These are phyloP conservation scores for Circinella umbellata DNA, from an alignment of 371 early-diverging fungal species.

Conservation along the genomic window DNA sequence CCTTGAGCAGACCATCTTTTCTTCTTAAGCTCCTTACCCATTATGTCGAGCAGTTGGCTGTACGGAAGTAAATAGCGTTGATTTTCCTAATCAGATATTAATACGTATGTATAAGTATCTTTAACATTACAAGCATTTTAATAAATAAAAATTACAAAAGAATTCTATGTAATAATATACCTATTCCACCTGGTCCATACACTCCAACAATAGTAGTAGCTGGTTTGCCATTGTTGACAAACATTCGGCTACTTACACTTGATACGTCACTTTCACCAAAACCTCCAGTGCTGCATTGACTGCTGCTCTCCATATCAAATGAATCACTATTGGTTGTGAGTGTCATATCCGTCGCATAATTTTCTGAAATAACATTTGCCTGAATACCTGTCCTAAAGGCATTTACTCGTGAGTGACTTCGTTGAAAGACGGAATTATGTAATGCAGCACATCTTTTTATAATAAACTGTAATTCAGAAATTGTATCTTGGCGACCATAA, in stretches of 20 bases:
- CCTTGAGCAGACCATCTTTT: too few species aligned
- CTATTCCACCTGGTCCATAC: conserved; percentile 46
- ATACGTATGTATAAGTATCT: neutral
- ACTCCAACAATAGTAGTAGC: conserved; percentile 33
- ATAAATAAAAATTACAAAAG: too few species aligned
- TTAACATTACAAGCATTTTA: too few species aligned
- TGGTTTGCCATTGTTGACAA: conserved; percentile 2
- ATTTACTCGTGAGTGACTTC: neutral
- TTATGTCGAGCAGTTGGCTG: conserved; percentile 42
- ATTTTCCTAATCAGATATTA: conserved; percentile 32
- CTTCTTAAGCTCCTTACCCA: conserved; percentile 25
- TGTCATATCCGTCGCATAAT: neutral
- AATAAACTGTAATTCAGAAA: conserved; percentile 37
- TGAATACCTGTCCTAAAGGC: neutral
- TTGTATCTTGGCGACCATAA: conserved; percentile 44
- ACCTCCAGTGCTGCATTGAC: neutral
- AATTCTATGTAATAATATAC: neutral
- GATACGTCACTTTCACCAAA: conserved; percentile 35
- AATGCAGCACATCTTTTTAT: conserved; percentile 35
- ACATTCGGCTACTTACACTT: conserved; percentile 14
- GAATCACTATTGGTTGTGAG: neutral
- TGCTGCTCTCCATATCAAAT: conserved; percentile 6
- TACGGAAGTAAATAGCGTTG: conserved; percentile 41
- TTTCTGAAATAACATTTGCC: neutral
- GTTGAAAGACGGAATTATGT: neutral